Percentiles rank a stretch among this genome's conserved stretches.
These are phyloP conservation scores for Aspergillus flavus DNA, from an alignment of 2,329 filamentous ascomycete species.

Conservation along the genomic window DNA sequence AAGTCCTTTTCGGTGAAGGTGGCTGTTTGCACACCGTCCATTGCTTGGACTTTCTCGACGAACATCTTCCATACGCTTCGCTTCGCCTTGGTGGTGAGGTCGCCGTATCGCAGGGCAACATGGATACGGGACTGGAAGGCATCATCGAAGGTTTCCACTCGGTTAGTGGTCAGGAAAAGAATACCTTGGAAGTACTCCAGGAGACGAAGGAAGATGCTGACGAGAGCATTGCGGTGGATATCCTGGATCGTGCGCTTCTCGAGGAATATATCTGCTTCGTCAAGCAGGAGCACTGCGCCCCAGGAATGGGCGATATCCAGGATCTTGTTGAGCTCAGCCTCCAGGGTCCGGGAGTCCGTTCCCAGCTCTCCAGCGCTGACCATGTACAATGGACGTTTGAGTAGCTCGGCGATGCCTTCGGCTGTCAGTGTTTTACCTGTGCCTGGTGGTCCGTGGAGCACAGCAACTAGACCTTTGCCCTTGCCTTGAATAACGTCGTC, in stretches of 20 bases:
- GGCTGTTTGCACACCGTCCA: constrained; percentile 59
- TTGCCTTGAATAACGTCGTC: constrained; percentile 84
- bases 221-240: constrained; percentile 80
- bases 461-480: constrained; percentile 79
- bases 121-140: constrained; percentile 89
- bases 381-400: constrained; percentile 81
- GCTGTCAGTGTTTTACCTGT: constrained; percentile 89
- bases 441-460: constrained; percentile 82
- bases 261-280: constrained; percentile 83
- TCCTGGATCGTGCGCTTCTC: constrained; percentile 82
- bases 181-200: constrained; percentile 94
- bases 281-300: constrained; percentile 81
- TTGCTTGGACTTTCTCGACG: constrained; percentile 69
- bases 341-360: constrained; percentile 72
- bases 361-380: constrained; percentile 81
- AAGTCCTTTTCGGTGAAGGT: constrained; percentile 64
- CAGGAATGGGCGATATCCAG: constrained; percentile 83
- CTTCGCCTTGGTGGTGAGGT: constrained; percentile 71
- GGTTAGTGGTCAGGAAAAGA: constrained; percentile 85
- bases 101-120: constrained; percentile 78
- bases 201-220: constrained; percentile 82
- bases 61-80: constrained; percentile 84
- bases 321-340: constrained; percentile 78
- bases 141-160: constrained; percentile 84
- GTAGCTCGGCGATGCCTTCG: constrained; percentile 80